phyloP scores from a whole-genome alignment of 352 stramenopile genomes.

The Pythium aristosporum region DNA sequence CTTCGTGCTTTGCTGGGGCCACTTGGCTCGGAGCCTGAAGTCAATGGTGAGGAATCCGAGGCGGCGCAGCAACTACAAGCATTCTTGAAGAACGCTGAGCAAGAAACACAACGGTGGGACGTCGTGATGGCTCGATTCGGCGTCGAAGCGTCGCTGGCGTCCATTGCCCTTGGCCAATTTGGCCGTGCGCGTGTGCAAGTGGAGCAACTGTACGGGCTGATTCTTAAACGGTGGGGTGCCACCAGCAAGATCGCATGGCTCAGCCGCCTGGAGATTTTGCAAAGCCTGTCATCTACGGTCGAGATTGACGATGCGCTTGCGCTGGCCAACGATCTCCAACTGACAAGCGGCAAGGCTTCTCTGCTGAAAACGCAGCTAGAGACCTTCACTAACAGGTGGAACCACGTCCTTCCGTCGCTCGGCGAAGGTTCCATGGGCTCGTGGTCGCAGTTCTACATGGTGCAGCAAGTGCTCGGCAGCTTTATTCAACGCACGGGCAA shows the following conservation, averaged over 20 bases:
- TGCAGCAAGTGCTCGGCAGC: conserved; percentile 40
- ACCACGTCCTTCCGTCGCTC: conserved; percentile 33
- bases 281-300: conserved; percentile 63
- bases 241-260: conserved; percentile 45
- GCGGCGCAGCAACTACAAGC: conserved; percentile 9
- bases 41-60: conserved; percentile 11
- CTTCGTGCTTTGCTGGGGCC: conserved; percentile 45
- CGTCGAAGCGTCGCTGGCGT: conserved; percentile 49
- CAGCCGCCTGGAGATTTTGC: conserved; percentile 56
- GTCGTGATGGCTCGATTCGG: conserved; percentile 45
- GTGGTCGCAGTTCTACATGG: conserved; percentile 68
- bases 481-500: conserved; percentile 36
- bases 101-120: conserved; percentile 36
- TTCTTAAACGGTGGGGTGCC: conserved; percentile 59
- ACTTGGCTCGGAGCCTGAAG: conserved; percentile 17
- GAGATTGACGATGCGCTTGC: conserved; percentile 57
- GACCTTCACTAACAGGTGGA: conserved; percentile 45
- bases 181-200: conserved; percentile 52
- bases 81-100: conserved; percentile 30
- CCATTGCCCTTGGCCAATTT: conserved; percentile 41
- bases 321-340: conserved; percentile 2
- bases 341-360: neutral
- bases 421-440: conserved; percentile 50
- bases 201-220: conserved; percentile 54
- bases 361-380: neutral